These are phyloP conservation scores for Lodderomyces metapsilosis DNA, from an alignment of 1,139 yeast species.

Conservation along the genomic window DNA sequence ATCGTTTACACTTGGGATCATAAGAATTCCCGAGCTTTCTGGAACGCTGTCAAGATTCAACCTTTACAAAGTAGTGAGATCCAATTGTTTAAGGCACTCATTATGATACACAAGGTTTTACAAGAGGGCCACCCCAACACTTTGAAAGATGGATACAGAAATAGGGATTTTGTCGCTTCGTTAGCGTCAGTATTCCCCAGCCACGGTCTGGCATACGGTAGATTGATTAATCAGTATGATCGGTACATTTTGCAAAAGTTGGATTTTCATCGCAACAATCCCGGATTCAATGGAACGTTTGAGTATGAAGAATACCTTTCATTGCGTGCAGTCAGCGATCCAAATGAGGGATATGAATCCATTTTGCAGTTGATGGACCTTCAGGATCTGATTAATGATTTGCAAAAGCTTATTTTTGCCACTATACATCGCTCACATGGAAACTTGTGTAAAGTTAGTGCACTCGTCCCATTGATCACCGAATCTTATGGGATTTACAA, in stretches of 20 bases:
- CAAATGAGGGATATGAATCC: constrained; percentile 93
- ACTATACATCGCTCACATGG: constrained; percentile 62
- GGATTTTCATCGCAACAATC: constrained; percentile 79
- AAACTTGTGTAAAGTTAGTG: constrained; percentile 81
- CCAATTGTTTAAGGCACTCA: constrained; percentile 84
- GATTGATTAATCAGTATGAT: constrained; percentile 77
- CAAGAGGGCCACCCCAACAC: constrained; percentile 95
- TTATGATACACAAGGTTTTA: constrained; percentile 85
- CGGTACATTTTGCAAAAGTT: constrained; percentile 69
- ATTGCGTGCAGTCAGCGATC: constrained; percentile 83
- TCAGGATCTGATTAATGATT: constrained; percentile 81
- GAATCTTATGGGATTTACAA: constrained; percentile 93
- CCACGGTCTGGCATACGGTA: constrained; percentile 58
- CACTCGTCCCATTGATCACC: constrained; percentile 88
- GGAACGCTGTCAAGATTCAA: constrained; percentile 79
- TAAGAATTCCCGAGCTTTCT: constrained; percentile 78
- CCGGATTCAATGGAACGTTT: constrained; percentile 91
- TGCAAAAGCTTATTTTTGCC: constrained; percentile 76
- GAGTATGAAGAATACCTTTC: constrained; percentile 95
- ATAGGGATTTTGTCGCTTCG: constrained; percentile 47
- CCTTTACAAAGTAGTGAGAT: constrained; percentile 83
- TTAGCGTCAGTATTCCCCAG: constrained; percentile 42
- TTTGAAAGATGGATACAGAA: constrained; percentile 77
- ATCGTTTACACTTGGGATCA: constrained; percentile 97
- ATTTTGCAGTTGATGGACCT: constrained; percentile 81